A percentile compares a stretch with the other conserved stretches of the same genome.
Conservation (phyloP, 2,329 filamentous ascomycete genomes). For the Colletotrichum gloeosporioides region DNA sequence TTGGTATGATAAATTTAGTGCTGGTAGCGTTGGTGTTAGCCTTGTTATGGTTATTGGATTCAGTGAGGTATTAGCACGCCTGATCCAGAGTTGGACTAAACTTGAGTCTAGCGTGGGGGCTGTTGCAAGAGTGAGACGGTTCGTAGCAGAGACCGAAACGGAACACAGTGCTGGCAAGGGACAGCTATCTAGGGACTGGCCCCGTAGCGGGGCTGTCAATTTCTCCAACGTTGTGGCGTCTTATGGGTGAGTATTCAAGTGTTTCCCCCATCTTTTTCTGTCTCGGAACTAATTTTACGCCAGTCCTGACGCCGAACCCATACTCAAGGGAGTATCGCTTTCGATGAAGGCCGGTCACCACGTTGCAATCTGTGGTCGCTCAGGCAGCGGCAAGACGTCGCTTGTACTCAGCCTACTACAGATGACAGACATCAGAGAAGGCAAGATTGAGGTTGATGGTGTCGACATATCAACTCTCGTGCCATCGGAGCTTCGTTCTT, state of each 20-base stretch:
- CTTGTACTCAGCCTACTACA: neutral
- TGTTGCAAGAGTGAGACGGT: neutral
- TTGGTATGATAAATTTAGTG: conserved; percentile 30
- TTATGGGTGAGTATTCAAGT: neutral
- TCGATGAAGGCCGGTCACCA: neutral
- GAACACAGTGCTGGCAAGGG: neutral
- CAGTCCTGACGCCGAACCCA: neutral
- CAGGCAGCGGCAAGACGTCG: conserved; percentile 9
- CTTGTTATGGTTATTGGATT: conserved; percentile 12
- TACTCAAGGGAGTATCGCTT: neutral
- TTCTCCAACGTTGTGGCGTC: neutral
- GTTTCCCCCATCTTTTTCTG: no score
- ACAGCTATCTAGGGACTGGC: neutral
- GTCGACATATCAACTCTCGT: neutral
- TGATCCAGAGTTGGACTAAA: conserved; percentile 22
- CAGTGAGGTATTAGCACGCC: neutral
- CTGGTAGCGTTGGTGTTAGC: conserved; percentile 28
- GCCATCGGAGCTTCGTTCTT: neutral
- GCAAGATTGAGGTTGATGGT: neutral
- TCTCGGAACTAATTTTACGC: no score
- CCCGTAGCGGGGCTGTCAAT: neutral
- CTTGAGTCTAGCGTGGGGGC: conserved; percentile 22
- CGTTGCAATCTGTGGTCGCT: neutral
- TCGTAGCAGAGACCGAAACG: neutral
- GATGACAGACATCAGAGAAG: neutral